Base-by-base conservation (phyloP, 2,329 filamentous ascomycete species). In the Pseudogymnoascus sp. region DNA sequence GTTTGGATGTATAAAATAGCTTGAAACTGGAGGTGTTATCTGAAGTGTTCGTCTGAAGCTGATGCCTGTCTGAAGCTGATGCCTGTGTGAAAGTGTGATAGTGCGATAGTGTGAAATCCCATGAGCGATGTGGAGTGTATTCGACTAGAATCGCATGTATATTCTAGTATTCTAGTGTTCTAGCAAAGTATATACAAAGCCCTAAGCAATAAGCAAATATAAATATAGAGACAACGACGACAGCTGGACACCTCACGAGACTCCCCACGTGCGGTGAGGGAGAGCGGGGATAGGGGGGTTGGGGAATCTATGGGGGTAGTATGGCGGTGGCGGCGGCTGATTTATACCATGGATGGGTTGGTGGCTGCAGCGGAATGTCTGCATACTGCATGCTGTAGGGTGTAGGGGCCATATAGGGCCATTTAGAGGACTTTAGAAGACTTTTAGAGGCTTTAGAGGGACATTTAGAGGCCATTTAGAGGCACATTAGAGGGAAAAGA, bases 161-260 rank as follows among this genome's bases (percentile, higher is more conserved):
- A 27, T 9, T 10, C 39, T 2, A 21, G 21, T 21, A 21, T 21
- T 3, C 21, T 21, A 21, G 21, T 21, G 3, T 21, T 21, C 2
- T 21, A 21, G 21, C 21, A 21, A 21, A 21, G 21, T 21, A 21
- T 21, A 21, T 21, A 21, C 21, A 21, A 21, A 21, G 21, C 48
- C 33, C 29, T 5, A 33, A 55, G 35, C 27, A 55, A 55, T 55
- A 55, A 55, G 48, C 48, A 55, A 55, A 55, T 18, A 55, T 55
- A 55, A 55, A 55, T 55, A 55, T 33, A 55, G 48, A 55, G 21
- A 21, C 21, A 21, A 21, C 29, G 10, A 33, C 29, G 1, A 9
- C 45, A 52, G 7, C 27, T 55, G n/a, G 2, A 18, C n/a, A 8
- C 12, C 45, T 55, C 45, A 55, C 45, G 45, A 55, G 45, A 33